Conservation (phyloP, 495 filamentous ascomycete species). For the Parathielavia appendiculata region DNA sequence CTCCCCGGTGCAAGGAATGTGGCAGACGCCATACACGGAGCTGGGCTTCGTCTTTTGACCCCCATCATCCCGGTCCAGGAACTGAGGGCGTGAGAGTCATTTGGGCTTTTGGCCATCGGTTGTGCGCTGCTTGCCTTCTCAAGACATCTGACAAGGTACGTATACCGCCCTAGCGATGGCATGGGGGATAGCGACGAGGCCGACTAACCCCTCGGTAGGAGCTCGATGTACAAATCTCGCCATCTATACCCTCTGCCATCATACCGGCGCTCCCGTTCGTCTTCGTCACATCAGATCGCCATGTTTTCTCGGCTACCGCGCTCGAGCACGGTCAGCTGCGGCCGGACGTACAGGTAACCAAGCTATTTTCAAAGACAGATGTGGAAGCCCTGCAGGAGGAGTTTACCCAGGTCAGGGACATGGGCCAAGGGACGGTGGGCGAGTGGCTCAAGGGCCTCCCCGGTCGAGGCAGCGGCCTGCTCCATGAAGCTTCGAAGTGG, state of each 20-base stretch:
- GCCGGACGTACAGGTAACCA: slow-evolving; percentile 49
- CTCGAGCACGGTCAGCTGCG: slow-evolving; percentile 46
- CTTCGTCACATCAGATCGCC: slow-evolving; percentile 52
- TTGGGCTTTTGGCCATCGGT: slow-evolving; percentile 61
- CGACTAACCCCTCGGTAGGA: slow-evolving; percentile 47
- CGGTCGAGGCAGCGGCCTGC: slow-evolving; percentile 50
- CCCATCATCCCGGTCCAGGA: slow-evolving; percentile 51
- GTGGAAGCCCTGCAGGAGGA: slow-evolving; percentile 50
- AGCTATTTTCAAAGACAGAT: slow-evolving; percentile 56
- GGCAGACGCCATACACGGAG: slow-evolving; percentile 25
- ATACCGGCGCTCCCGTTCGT: slow-evolving; percentile 59
- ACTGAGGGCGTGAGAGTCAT: slow-evolving; percentile 47
- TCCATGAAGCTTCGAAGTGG: slow-evolving; percentile 58
- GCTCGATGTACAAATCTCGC: slow-evolving; percentile 56
- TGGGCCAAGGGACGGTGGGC: slow-evolving; percentile 56
- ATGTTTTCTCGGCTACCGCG: slow-evolving; percentile 50
- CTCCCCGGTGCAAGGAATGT: slow-evolving; percentile 53
- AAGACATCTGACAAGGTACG: slow-evolving; percentile 55
- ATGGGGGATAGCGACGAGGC: not conserved
- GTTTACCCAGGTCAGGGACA: slow-evolving; percentile 52
- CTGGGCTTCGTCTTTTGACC: slow-evolving; percentile 24
- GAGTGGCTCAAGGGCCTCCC: slow-evolving; percentile 73
- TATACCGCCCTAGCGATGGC: not conserved
- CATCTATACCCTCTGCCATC: slow-evolving; percentile 51
- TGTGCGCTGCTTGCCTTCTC: slow-evolving; percentile 59